A percentile compares a stretch with the other conserved stretches of the same genome.
phyloP scores from a whole-genome alignment of 148 eudicot genomes.

The Rhododendron henanense region DNA sequence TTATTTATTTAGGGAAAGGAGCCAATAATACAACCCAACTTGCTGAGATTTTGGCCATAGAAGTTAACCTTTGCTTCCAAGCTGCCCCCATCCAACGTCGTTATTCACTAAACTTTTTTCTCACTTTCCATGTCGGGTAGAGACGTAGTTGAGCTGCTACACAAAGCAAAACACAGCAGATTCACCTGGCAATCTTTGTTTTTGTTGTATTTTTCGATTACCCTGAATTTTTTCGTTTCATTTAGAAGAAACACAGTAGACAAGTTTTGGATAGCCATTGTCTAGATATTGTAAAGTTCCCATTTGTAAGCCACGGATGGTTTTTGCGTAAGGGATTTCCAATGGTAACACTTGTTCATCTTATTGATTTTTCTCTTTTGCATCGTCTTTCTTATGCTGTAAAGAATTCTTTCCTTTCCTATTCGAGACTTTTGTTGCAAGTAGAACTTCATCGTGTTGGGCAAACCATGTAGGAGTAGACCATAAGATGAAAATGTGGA shows the following conservation, averaged over 20 bases:
- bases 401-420: background rate
- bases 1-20: constrained; percentile 23
- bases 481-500: background rate
- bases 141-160: constrained; percentile 11
- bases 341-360: background rate
- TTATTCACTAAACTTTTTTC: background rate
- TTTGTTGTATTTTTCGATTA: background rate
- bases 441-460: background rate
- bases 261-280: constrained; percentile 1
- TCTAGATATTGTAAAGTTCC: background rate
- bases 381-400: background rate
- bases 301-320: background rate
- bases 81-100: background rate
- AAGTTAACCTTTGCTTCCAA: background rate
- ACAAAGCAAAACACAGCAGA: background rate
- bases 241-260: background rate
- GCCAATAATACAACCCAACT: constrained; percentile 1
- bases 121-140: background rate
- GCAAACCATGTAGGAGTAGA: background rate
- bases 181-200: background rate
- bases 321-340: background rate
- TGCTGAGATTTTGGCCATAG: constrained; percentile 25
- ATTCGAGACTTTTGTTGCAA: background rate
- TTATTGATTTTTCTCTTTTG: background rate
- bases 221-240: background rate